phyloP scores from a whole-genome alignment of 139 green algal species.

The Chlamydomonas sp. region DNA sequence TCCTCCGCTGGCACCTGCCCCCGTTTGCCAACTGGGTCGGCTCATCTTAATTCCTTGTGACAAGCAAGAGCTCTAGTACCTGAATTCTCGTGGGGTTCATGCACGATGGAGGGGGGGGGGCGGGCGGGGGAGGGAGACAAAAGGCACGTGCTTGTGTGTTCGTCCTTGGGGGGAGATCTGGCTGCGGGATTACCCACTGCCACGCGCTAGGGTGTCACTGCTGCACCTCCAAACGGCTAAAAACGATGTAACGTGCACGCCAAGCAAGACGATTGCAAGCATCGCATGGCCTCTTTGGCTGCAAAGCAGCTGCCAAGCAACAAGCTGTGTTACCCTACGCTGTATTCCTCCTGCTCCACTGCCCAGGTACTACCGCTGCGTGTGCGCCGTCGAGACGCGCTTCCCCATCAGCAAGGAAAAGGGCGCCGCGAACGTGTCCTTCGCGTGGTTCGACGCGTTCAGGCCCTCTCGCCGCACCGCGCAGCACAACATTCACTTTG shows the following conservation, averaged over 20 bases:
- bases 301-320: not conserved
- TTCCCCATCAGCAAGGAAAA: slow-evolving; percentile 89
- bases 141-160: too few relatives aligned
- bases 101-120: not conserved
- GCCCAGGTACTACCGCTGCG: slow-evolving; percentile 84
- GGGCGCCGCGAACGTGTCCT: slow-evolving; percentile 40
- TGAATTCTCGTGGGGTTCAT: not conserved
- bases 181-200: too few relatives aligned
- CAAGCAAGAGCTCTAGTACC: not conserved
- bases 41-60: not conserved
- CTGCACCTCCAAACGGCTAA: too few relatives aligned
- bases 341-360: not conserved
- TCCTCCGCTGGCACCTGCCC: too few relatives aligned
- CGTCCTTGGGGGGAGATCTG: too few relatives aligned
- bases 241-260: too few relatives aligned
- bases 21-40: too few relatives aligned
- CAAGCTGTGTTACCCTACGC: not conserved
- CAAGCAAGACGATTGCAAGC: too few relatives aligned
- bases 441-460: slow-evolving; percentile 89
- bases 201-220: too few relatives aligned
- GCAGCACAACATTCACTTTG: slow-evolving; percentile 90
- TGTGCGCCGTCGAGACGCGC: slow-evolving; percentile 88
- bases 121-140: too few relatives aligned
- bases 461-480: slow-evolving; percentile 59
- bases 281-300: too few relatives aligned